Evolutionary conservation across 2,329 filamentous ascomycete species (phyloP).

Genomic region (Exophiala sideris): DNA sequence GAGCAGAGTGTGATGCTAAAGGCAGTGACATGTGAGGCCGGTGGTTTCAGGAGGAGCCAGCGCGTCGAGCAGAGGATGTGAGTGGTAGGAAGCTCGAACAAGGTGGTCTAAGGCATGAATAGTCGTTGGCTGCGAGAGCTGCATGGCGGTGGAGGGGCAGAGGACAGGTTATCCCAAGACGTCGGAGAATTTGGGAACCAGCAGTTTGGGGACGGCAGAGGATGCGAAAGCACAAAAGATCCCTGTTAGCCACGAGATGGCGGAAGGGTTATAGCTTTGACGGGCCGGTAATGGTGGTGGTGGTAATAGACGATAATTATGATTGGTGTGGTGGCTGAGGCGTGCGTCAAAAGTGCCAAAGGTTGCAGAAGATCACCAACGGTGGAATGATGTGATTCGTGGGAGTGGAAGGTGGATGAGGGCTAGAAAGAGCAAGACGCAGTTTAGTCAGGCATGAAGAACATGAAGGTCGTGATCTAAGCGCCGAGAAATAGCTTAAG

Average conservation of each 20-base stretch:
- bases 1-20: slow-evolving; percentile 22
- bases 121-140: not conserved
- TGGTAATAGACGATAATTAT: too few species aligned
- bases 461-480: slow-evolving; percentile 10
- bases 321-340: slow-evolving; percentile 6
- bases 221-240: not conserved
- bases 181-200: slow-evolving; percentile 23
- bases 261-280: slow-evolving; percentile 5
- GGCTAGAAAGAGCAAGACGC: not conserved
- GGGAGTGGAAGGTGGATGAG: not conserved
- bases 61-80: slow-evolving; percentile 19
- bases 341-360: slow-evolving; percentile 11
- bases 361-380: slow-evolving; percentile 16
- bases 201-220: slow-evolving; percentile 9
- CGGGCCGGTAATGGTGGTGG: not conserved
- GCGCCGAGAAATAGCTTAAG: slow-evolving; percentile 24
- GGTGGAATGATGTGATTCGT: slow-evolving; percentile 7
- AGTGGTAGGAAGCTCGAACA: slow-evolving; percentile 13
- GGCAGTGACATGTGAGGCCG: slow-evolving; percentile 10
- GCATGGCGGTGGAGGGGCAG: not conserved
- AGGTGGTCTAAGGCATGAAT: not conserved
- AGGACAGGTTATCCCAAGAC: slow-evolving; percentile 2
- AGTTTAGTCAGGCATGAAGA: not conserved
- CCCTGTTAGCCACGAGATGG: slow-evolving; percentile 20
- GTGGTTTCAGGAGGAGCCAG: slow-evolving; percentile 22